phyloP scores from a whole-genome alignment of 1,284 basidiomycete genomes.

The Tremellales sp. region DNA sequence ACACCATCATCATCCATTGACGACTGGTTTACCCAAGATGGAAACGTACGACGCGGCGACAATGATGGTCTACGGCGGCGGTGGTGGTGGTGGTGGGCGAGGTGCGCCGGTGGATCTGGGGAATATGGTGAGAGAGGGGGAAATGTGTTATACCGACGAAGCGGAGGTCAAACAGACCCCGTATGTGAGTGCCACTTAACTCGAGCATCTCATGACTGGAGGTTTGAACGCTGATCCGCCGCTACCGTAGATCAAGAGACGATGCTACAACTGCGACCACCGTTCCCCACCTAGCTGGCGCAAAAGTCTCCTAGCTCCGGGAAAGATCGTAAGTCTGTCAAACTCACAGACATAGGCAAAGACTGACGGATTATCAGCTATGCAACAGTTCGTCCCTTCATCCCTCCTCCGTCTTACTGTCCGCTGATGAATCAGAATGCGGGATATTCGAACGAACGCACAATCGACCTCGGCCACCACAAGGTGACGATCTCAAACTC shows the following conservation, averaged over 20 bases:
- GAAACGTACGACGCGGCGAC: too few species aligned
- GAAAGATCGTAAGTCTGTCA: conserved; percentile 8
- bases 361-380: conserved; percentile 3
- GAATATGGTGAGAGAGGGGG: background rate
- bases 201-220: background rate
- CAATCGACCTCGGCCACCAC: conserved; percentile 9
- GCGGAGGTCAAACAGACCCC: conserved; percentile 12
- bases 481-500: conserved; percentile 3
- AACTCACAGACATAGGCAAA: background rate
- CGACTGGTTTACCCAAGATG: too few species aligned
- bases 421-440: conserved; percentile 2
- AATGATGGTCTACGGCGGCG: too few species aligned
- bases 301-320: conserved; percentile 6
- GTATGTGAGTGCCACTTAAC: conserved; percentile 6
- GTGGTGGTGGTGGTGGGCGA: too few species aligned
- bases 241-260: conserved; percentile 8
- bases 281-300: conserved; percentile 11
- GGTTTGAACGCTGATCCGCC: background rate
- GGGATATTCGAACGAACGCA: conserved; percentile 15
- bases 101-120: too few species aligned
- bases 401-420: background rate
- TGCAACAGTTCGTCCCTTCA: conserved; percentile 8
- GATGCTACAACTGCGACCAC: conserved; percentile 9
- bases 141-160: conserved; percentile 10
- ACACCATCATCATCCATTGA: too few species aligned